These are phyloP conservation scores for Podosphaera fusca DNA, from an alignment of 2,329 filamentous ascomycete genomes.

Conservation along the genomic window DNA sequence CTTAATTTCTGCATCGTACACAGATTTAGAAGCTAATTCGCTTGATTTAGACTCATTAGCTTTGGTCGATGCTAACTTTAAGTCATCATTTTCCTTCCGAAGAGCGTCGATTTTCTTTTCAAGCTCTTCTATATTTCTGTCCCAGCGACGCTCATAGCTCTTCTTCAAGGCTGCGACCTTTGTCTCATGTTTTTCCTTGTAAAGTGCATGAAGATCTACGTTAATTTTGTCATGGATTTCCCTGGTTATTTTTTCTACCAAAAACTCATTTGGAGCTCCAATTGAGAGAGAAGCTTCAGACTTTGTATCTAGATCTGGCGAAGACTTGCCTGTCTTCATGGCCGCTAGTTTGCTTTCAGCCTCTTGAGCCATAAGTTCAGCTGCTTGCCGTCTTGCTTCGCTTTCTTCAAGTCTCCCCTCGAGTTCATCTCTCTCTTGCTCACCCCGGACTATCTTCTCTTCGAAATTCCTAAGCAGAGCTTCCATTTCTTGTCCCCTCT, in stretches of 20 bases:
- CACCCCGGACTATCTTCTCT: slow-evolving; percentile 54
- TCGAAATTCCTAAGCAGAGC: slow-evolving; percentile 55
- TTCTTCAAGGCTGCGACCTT: slow-evolving; percentile 82
- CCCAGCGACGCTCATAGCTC: slow-evolving; percentile 67
- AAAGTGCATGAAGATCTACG: slow-evolving; percentile 75
- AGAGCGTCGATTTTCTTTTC: slow-evolving; percentile 49
- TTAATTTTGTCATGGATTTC: slow-evolving; percentile 38
- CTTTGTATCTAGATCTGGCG: slow-evolving; percentile 17
- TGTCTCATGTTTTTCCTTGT: slow-evolving; percentile 92
- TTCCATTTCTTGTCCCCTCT: slow-evolving; percentile 68
- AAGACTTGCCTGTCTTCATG: slow-evolving; percentile 39
- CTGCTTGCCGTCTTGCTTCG: slow-evolving; percentile 49
- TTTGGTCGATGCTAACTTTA: slow-evolving; percentile 37
- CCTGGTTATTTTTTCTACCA: slow-evolving; percentile 32
- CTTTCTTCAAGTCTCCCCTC: slow-evolving; percentile 53
- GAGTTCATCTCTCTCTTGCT: slow-evolving; percentile 62
- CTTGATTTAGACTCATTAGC: slow-evolving; percentile 18
- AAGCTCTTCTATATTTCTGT: slow-evolving; percentile 65
- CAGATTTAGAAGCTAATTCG: slow-evolving; percentile 39
- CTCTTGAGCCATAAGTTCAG: slow-evolving; percentile 53
- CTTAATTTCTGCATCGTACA: slow-evolving; percentile 55
- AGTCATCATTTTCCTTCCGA: slow-evolving; percentile 48
- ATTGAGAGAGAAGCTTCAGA: slow-evolving; percentile 11
- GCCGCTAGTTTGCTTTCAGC: slow-evolving; percentile 54
- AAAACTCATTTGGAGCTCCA: slow-evolving; percentile 50